Conservation (phyloP, 2,329 filamentous ascomycete species). For the Aphanocladium album region DNA sequence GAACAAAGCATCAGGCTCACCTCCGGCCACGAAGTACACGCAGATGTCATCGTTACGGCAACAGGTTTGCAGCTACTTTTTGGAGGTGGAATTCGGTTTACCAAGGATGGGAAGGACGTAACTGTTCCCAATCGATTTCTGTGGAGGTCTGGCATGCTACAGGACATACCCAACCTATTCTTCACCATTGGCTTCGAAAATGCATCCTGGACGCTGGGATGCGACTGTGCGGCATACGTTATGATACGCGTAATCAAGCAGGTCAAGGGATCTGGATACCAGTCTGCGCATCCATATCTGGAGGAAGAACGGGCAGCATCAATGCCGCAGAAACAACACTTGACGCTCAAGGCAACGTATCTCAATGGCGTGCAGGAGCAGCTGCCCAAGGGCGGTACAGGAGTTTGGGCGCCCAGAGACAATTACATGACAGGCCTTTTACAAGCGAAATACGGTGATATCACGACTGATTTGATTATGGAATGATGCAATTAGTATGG, state of each 20-base stretch:
- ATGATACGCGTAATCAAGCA: constrained; percentile 45
- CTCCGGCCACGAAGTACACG: constrained; percentile 39
- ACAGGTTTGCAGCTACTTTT: constrained; percentile 56
- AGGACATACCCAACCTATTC: constrained; percentile 56
- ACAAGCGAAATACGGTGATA: constrained; percentile 3
- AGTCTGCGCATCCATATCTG: constrained; percentile 32
- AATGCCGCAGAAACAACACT: constrained; percentile 34
- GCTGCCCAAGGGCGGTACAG: constrained; percentile 43
- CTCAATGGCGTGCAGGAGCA: constrained; percentile 34
- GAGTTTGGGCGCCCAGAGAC: constrained; percentile 27
- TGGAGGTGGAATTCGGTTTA: constrained; percentile 46
- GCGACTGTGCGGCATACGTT: constrained; percentile 47
- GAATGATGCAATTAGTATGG: no score
- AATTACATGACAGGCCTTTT: constrained; percentile 24
- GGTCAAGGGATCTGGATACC: constrained; percentile 42
- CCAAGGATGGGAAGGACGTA: constrained; percentile 45
- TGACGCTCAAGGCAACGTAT: constrained; percentile 48
- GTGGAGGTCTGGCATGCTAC: constrained; percentile 58
- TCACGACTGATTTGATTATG: not conserved
- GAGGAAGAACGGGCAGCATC: constrained; percentile 19
- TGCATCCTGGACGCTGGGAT: constrained; percentile 57
- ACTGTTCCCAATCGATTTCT: constrained; percentile 41
- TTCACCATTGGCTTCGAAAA: constrained; percentile 57
- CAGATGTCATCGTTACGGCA: constrained; percentile 61
- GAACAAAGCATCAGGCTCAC: constrained; percentile 38